Evolutionary conservation across 257 asterid species (phyloP).

Genomic region (Fraxinus americana): DNA sequence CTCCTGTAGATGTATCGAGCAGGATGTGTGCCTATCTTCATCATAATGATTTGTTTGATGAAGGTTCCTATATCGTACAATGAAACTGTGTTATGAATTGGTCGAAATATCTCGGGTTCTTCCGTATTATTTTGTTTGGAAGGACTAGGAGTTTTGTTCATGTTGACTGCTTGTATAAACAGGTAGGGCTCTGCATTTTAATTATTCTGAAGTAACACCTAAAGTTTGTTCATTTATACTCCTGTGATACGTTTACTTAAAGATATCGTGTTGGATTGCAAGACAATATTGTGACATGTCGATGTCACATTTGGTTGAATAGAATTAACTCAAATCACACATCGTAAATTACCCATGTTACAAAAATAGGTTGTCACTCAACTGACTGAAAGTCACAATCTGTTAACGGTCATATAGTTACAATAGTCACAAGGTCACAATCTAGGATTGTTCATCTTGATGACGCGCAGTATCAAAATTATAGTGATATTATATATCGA

Average conservation of each 20-base stretch:
- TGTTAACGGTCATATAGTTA: too few relatives aligned
- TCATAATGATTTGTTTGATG: neutral
- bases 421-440: too few relatives aligned
- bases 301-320: too few relatives aligned
- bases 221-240: neutral
- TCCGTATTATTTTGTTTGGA: conserved; percentile 19
- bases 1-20: neutral
- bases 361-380: too few relatives aligned
- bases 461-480: too few relatives aligned
- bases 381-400: too few relatives aligned
- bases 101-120: conserved; percentile 17
- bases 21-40: neutral
- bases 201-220: neutral
- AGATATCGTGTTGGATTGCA: neutral
- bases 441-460: too few relatives aligned
- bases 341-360: too few relatives aligned
- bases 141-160: neutral
- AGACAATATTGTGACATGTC: too few relatives aligned
- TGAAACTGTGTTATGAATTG: neutral
- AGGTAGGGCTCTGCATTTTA: conserved; percentile 9
- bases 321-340: too few relatives aligned
- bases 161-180: neutral
- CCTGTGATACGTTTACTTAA: neutral
- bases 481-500: too few relatives aligned
- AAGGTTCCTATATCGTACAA: neutral